Evolutionary conservation across 2,329 filamentous ascomycete genomes (phyloP), one percentile per base, ranked within the genome.

Genomic region (Diaporthe vexans): DNA sequence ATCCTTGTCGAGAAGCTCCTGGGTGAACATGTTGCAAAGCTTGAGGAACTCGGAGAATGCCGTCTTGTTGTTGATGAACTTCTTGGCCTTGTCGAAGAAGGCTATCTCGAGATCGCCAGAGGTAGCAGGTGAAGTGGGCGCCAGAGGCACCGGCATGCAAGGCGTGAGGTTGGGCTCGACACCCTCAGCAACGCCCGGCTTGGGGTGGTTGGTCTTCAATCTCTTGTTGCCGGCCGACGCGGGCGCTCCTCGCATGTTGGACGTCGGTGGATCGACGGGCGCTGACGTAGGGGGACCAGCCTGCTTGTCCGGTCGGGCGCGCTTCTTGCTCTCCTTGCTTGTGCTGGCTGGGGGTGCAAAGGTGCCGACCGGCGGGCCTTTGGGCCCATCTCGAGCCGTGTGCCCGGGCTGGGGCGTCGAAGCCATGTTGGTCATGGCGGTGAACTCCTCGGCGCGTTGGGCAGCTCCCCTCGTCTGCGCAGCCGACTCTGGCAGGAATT

Each of bases 51-150:
- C 97, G 79, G 94, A 95, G 89, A 97, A 97, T 3, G 93, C 93
- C 73, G 94, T 94, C 82, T 97, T 94, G 83, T 98, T 98, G 76
- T 93, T 92, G 74, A 99, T 94, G 80, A 93, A 96, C 84, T 99
- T 99, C 89, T 98, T 98, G 24, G 97, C 95, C 10, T 95, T 93
- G 76, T 99, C 97, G 79, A 99, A 99, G 84, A 98, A 98, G 2
- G 92, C 92, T 70, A 98, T 89, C 81, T 98, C 96, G 74, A 98
- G 96, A 71, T 92, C 90, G 33, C 90, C 94, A 1, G 95, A 94
- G n/a, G 92, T 91, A 11, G 92, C 87, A 1, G 92, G 91, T 0
- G 92, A 90, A 0, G 91, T 92, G 0, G 95, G 95, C 19, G 94
- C 92, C 43, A 98, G 90, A 2, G 97, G 95, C 81, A 96, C 94